phyloP scores from a whole-genome alignment of 2,329 filamentous ascomycete species.

The Nannizziopsis arthrosporioides region DNA sequence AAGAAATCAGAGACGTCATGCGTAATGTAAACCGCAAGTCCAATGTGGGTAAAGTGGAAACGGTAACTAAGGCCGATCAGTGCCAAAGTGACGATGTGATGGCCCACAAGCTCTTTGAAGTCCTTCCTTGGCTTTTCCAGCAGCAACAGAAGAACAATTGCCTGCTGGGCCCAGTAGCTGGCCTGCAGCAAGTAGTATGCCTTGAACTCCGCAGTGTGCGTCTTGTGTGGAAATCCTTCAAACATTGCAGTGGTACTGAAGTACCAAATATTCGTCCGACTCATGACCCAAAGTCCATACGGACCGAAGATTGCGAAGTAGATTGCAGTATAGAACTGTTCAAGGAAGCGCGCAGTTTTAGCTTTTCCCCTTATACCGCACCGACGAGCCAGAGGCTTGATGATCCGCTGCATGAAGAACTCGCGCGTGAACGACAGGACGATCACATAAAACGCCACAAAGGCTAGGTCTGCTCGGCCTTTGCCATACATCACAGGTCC shows the following conservation, averaged over 20 bases:
- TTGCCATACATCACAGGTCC: constrained; percentile 66
- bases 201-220: constrained; percentile 73
- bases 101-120: constrained; percentile 82
- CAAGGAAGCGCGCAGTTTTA: constrained; percentile 88
- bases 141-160: constrained; percentile 71
- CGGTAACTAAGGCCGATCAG: constrained; percentile 81
- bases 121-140: constrained; percentile 92
- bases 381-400: constrained; percentile 61
- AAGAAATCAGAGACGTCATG: constrained; percentile 95
- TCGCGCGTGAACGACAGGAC: constrained; percentile 88
- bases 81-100: constrained; percentile 78
- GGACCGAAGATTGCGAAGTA: constrained; percentile 80
- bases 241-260: constrained; percentile 90
- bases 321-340: constrained; percentile 85
- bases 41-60: constrained; percentile 95
- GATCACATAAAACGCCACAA: constrained; percentile 79
- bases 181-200: constrained; percentile 93
- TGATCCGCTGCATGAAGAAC: constrained; percentile 85
- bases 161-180: constrained; percentile 91
- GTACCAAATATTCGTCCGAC: constrained; percentile 82
- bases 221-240: constrained; percentile 70
- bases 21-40: constrained; percentile 83
- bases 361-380: constrained; percentile 58
- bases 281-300: constrained; percentile 82
- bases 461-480: constrained; percentile 72